These are phyloP conservation scores for Triticum monococcum DNA, from an alignment of 176 grass and related monocot species.

Conservation along the genomic window DNA sequence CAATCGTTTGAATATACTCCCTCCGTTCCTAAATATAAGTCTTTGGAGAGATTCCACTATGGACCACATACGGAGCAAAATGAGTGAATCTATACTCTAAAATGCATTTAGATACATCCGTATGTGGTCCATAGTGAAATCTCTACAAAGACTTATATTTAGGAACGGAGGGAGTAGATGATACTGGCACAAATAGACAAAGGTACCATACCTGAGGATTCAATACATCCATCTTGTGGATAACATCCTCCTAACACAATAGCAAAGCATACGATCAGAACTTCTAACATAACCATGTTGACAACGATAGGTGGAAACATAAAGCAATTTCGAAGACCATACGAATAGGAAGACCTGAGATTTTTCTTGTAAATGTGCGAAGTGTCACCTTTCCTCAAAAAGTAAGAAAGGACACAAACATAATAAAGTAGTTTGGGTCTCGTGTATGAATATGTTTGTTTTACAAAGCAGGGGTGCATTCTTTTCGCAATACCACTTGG, in stretches of 20 bases:
- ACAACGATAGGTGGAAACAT: neutral
- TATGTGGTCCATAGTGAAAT: no score
- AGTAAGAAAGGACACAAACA: neutral
- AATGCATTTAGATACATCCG: no score
- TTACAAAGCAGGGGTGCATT: neutral
- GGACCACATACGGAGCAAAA: no score
- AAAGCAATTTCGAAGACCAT: neutral
- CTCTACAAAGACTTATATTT: no score
- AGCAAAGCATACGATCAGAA: slow-evolving; percentile 8
- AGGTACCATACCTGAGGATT: slow-evolving; percentile 74
- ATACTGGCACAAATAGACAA: neutral
- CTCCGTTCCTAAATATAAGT: no score
- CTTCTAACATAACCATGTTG: neutral
- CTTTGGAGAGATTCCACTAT: no score
- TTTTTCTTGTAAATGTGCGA: neutral
- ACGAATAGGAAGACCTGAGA: neutral
- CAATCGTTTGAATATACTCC: neutral
- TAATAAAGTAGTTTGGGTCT: neutral
- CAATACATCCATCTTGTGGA: slow-evolving; percentile 75
- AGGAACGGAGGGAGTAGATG: no score
- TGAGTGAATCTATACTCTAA: no score
- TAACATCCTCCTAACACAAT: slow-evolving; percentile 76
- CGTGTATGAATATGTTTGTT: neutral
- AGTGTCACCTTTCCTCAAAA: neutral
- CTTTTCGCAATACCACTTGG: neutral